Evolutionary conservation across 2,329 filamentous ascomycete genomes (phyloP).

Genomic region (Gremmenia infestans): DNA sequence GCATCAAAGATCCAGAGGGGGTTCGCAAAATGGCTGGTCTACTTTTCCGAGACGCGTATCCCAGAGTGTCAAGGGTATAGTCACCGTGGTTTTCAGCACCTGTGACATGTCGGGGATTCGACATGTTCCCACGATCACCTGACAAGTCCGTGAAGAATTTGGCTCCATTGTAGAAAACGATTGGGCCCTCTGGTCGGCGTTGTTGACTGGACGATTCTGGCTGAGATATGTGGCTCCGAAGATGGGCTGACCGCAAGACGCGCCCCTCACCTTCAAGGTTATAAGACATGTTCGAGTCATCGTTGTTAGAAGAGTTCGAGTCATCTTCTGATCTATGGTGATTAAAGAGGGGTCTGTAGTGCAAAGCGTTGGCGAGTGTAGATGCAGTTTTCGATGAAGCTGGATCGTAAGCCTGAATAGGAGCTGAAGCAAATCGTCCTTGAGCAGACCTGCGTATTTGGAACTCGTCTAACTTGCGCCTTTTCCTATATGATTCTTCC

Average conservation of each 20-base stretch:
- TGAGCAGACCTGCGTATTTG: neutral
- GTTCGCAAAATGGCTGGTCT: slow-evolving; percentile 1
- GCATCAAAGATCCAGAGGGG: slow-evolving; percentile 42
- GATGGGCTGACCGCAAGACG: neutral
- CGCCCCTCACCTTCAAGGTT: neutral
- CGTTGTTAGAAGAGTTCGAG: slow-evolving; percentile 42
- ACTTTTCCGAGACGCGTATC: slow-evolving; percentile 7
- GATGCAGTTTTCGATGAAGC: slow-evolving; percentile 29
- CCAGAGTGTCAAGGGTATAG: slow-evolving; percentile 13
- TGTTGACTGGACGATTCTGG: slow-evolving; percentile 35
- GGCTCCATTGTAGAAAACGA: slow-evolving; percentile 79
- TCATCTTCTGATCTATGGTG: slow-evolving; percentile 45
- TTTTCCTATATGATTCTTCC: slow-evolving; percentile 20
- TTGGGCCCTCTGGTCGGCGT: slow-evolving; percentile 62
- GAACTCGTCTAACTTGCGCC: slow-evolving; percentile 18
- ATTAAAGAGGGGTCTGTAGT: slow-evolving; percentile 60
- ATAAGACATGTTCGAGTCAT: slow-evolving; percentile 32
- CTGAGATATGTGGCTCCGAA: neutral
- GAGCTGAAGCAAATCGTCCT: slow-evolving; percentile 14
- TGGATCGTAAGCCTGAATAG: neutral
- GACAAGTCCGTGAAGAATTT: slow-evolving; percentile 78
- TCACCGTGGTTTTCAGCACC: slow-evolving; percentile 36
- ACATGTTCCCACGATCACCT: slow-evolving; percentile 52
- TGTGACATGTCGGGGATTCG: slow-evolving; percentile 44
- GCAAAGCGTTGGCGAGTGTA: slow-evolving; percentile 44